Conservation (phyloP, 768 basidiomycete genomes). For the Pisolithus tinctorius region DNA sequence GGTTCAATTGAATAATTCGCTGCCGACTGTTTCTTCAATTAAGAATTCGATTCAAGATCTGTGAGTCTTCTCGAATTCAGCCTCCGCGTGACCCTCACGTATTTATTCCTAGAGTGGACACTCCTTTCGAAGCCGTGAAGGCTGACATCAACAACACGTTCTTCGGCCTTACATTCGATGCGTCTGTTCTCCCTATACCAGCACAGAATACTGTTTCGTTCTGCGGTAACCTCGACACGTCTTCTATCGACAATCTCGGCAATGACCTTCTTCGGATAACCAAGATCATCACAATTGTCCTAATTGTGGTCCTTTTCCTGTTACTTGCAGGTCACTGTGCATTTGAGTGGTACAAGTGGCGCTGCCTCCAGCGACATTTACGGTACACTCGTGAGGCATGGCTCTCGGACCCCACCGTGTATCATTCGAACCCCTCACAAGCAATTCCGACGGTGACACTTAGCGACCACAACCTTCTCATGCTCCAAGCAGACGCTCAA, state of each 20-base stretch:
- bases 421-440: slow-evolving; percentile 28
- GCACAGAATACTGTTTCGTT: slow-evolving; percentile 61
- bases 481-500: slow-evolving; percentile 58
- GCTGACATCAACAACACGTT: slow-evolving; percentile 87
- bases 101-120: slow-evolving; percentile 51
- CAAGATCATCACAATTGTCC: slow-evolving; percentile 70
- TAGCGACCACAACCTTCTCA: slow-evolving; percentile 71
- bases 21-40: slow-evolving; percentile 74
- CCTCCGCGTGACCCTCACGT: background rate
- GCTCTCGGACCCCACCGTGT: slow-evolving; percentile 61
- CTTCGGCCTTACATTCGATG: slow-evolving; percentile 60
- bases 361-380: slow-evolving; percentile 57
- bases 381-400: slow-evolving; percentile 71
- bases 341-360: slow-evolving; percentile 89
- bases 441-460: slow-evolving; percentile 49
- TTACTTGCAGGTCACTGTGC: slow-evolving; percentile 68
- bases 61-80: slow-evolving; percentile 38
- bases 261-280: slow-evolving; percentile 71
- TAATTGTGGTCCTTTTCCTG: slow-evolving; percentile 65
- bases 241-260: slow-evolving; percentile 81
- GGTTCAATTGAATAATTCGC: slow-evolving; percentile 66
- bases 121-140: slow-evolving; percentile 84
- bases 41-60: slow-evolving; percentile 59
- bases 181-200: slow-evolving; percentile 73
- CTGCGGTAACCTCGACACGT: slow-evolving; percentile 73